Percentiles rank a stretch among this genome's conserved stretches.
phyloP scores from a whole-genome alignment of 441 rosid species.

The Erysimum pusillum region DNA sequence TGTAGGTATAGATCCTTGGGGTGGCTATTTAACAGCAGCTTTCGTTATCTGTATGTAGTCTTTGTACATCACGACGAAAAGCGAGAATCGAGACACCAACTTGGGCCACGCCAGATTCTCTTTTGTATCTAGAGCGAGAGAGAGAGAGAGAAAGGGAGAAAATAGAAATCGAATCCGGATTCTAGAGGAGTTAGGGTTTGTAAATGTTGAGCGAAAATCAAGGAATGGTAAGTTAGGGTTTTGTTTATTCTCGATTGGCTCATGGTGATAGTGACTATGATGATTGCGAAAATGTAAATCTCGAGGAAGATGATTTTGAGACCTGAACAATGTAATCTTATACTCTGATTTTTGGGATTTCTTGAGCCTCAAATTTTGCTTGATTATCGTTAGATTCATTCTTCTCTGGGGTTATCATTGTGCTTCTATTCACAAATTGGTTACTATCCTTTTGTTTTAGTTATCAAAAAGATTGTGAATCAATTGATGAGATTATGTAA shows the following conservation, averaged over 20 bases:
- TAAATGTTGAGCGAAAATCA: slow-evolving; percentile 5
- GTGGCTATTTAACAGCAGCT: slow-evolving; percentile 26
- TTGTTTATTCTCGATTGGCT: neutral
- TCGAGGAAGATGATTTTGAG: slow-evolving; percentile 50
- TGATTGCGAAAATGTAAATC: slow-evolving; percentile 49
- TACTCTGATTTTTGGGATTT: slow-evolving; percentile 36
- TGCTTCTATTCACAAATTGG: neutral
- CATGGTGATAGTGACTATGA: slow-evolving; percentile 24
- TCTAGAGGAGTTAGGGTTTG: slow-evolving; percentile 38
- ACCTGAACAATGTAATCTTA: slow-evolving; percentile 51
- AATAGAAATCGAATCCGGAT: slow-evolving; percentile 26
- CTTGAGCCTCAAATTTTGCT: neutral
- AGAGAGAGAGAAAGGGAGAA: slow-evolving; percentile 20
- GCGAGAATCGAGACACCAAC: slow-evolving; percentile 18
- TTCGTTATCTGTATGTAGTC: slow-evolving; percentile 25
- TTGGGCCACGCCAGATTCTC: slow-evolving; percentile 38
- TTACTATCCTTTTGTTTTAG: neutral
- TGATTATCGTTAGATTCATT: slow-evolving; percentile 16
- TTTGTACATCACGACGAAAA: slow-evolving; percentile 24
- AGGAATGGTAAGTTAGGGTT: slow-evolving; percentile 38
- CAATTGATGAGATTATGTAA: neutral
- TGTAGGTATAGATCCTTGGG: slow-evolving; percentile 35
- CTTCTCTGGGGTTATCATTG: neutral
- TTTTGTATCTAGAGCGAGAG: neutral
- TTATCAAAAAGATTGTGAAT: neutral